Base-by-base conservation (phyloP, 1,139 yeast species). In the Scheffersomyces parashehatae region DNA sequence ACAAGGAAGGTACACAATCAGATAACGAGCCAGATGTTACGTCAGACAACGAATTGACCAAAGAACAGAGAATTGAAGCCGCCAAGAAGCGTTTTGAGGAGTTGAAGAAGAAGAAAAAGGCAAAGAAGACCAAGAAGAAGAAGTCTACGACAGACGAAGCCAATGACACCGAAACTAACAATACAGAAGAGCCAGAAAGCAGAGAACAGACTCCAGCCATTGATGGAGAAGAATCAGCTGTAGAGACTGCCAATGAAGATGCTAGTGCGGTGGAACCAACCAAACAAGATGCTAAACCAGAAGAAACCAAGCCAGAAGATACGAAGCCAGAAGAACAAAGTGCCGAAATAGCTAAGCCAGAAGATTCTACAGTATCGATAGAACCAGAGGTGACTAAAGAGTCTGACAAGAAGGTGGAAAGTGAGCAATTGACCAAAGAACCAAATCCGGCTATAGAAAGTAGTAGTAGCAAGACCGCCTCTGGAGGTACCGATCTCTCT, bases 31-130 rank as follows among this genome's bases (percentile, higher is more conserved):
- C 28, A 9, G 34, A 44, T 37, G 53, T 43, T 39, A 45, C 42
- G 7, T 53, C 53, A 20, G 62, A 58, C 31, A 48, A 46, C 12
- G 73, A 67, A 50, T 59, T 67, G 47, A 56, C 60, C 39, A 77
- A 79, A 50, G 83, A 79, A 46, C 84, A 80, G 54, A 73, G 81
- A 59, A 67, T 83, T 40, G 86, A 82, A 48, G 82, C 82, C 1
- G 88, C 88, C 11, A 74, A 82, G 55, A 81, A 81, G 65, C 76
- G 79, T 59, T 80, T 75, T 53, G 86, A 82, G 48, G 84, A 81
- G 50, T 65, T 82, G 69, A 82, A 83, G 70, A 80, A 78, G 68
- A 77, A 79, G 61, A 78, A 78, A 60, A 78, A 77, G 62, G 70
- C 71, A 67, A 55, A 46, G 55, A 48, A 39, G 50, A 48, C 41